These are phyloP conservation scores for Euphorbia corollata DNA, from an alignment of 441 rosid species.

Conservation along the genomic window DNA sequence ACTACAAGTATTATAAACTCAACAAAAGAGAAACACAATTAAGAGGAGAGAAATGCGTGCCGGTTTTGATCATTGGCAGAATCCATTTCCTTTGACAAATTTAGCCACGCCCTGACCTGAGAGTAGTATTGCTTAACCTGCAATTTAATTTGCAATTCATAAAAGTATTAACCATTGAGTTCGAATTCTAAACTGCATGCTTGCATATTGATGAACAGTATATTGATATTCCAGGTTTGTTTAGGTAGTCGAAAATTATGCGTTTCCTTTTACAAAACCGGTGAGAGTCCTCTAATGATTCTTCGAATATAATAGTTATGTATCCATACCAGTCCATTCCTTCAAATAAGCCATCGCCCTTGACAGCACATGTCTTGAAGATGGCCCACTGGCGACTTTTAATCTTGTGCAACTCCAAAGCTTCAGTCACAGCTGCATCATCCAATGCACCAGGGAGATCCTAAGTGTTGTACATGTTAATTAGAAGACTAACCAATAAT, in stretches of 20 bases:
- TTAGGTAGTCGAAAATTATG: not conserved
- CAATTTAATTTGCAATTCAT: slow-evolving; percentile 2
- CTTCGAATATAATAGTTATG: not conserved
- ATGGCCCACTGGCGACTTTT: slow-evolving; percentile 51
- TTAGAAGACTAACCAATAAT: not conserved
- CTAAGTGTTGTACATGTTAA: slow-evolving; percentile 27
- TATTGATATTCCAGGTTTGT: not conserved
- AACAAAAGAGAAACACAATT: not conserved
- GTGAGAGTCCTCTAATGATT: not conserved
- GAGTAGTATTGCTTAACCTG: slow-evolving; percentile 40
- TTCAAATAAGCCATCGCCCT: slow-evolving; percentile 57
- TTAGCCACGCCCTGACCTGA: slow-evolving; percentile 35
- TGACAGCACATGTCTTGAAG: slow-evolving; percentile 48
- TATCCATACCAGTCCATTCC: slow-evolving; percentile 52
- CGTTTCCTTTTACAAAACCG: not conserved
- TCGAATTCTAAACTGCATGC: not conserved
- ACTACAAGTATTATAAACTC: not conserved
- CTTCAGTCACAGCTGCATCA: slow-evolving; percentile 65
- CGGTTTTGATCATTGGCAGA: not conserved
- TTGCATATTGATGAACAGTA: not conserved
- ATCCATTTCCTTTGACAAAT: not conserved
- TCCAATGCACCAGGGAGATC: slow-evolving; percentile 94
- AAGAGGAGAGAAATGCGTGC: not conserved
- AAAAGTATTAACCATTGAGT: not conserved
- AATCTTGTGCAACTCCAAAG: slow-evolving; percentile 56